Evolutionary conservation across 2,329 filamentous ascomycete genomes (phyloP).

Genomic region (Stylonectria norvegica): DNA sequence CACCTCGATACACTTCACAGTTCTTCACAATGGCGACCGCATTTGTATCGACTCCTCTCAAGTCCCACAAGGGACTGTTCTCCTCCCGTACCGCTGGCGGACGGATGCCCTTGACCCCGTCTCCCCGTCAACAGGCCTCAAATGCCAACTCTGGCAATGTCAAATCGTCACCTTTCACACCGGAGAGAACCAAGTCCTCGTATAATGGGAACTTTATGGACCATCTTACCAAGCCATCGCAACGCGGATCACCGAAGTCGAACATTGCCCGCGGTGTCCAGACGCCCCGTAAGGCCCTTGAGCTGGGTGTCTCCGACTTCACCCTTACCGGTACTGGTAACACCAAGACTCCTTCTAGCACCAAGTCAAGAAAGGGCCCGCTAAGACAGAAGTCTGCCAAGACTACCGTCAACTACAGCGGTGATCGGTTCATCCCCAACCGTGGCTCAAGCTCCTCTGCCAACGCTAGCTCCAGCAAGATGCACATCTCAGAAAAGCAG

Average conservation of each 20-base stretch:
- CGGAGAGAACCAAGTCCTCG: constrained; percentile 69
- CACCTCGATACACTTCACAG: constrained; percentile 16
- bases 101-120: constrained; percentile 91
- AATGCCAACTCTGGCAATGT: constrained; percentile 48
- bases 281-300: constrained; percentile 77
- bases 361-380: constrained; percentile 54
- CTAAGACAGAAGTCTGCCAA: constrained; percentile 62
- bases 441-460: constrained; percentile 82
- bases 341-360: constrained; percentile 56
- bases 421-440: constrained; percentile 95
- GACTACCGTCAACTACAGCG: constrained; percentile 75
- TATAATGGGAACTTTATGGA: constrained; percentile 77
- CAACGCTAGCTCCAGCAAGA: constrained; percentile 78
- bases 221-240: constrained; percentile 68
- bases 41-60: constrained; percentile 83
- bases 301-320: constrained; percentile 91
- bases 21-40: constrained; percentile 70
- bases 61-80: constrained; percentile 92
- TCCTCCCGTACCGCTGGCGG: constrained; percentile 89
- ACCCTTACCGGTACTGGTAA: constrained; percentile 79
- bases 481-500: constrained; percentile 66
- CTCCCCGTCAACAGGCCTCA: constrained; percentile 66
- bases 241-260: constrained; percentile 90
- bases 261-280: constrained; percentile 77
- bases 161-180: constrained; percentile 74